phyloP scores from a whole-genome alignment of 2,329 filamentous ascomycete genomes.

The Colletotrichum kahawae region DNA sequence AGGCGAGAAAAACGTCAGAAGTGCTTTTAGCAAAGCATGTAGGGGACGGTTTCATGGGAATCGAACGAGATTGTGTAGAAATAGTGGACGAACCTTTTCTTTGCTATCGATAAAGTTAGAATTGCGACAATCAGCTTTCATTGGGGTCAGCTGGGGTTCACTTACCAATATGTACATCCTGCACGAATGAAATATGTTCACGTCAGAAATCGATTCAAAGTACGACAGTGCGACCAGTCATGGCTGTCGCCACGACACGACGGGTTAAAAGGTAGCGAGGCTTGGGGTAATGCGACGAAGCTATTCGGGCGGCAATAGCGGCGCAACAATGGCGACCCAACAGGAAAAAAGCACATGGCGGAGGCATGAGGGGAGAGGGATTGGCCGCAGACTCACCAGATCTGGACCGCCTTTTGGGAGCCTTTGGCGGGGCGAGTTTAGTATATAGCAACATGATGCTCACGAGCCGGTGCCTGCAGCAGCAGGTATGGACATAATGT shows the following conservation, averaged over 20 bases:
- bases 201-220: conserved; percentile 25
- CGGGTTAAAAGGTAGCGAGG: not conserved
- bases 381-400: conserved; percentile 50
- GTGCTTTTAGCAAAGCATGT: not conserved
- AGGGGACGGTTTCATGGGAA: not conserved
- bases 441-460: conserved; percentile 62
- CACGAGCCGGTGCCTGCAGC: conserved; percentile 15
- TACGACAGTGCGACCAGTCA: not conserved
- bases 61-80: not conserved
- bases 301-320: conserved; percentile 17
- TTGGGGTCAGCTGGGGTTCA: conserved; percentile 12
- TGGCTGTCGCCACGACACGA: not conserved
- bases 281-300: not conserved
- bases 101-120: conserved; percentile 42
- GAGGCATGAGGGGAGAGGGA: not conserved
- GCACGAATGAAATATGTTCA: conserved; percentile 22
- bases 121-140: not conserved
- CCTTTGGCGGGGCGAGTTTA: conserved; percentile 60
- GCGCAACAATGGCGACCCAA: not conserved
- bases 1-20: not conserved
- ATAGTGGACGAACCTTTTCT: conserved; percentile 52
- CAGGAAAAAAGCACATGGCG: not conserved
- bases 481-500: conserved; percentile 17
- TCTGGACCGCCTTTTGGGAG: conserved; percentile 64
- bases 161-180: conserved; percentile 61